These are phyloP conservation scores for Lachnellula suecica DNA, from an alignment of 2,329 filamentous ascomycete species.

Conservation along the genomic window DNA sequence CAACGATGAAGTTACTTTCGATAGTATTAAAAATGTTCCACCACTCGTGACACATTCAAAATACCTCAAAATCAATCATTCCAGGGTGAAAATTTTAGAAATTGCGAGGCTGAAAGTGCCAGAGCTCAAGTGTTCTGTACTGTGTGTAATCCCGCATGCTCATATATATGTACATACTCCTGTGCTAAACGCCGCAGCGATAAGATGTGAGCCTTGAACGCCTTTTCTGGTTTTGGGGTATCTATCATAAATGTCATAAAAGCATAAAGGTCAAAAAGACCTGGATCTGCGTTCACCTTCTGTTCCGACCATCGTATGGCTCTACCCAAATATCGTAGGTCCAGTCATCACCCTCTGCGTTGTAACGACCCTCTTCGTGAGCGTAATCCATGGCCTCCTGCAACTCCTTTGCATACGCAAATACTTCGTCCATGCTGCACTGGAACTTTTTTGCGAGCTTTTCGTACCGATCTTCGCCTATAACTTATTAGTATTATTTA, in stretches of 20 bases:
- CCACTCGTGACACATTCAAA: too few relatives aligned
- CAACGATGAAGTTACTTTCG: too few relatives aligned
- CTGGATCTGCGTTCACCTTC: background rate
- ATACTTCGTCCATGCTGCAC: slow-evolving; percentile 29
- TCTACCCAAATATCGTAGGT: slow-evolving; percentile 20
- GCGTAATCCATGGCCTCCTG: slow-evolving; percentile 22
- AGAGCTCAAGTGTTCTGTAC: too few relatives aligned
- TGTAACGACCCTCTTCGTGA: slow-evolving; percentile 16
- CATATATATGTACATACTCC: too few relatives aligned
- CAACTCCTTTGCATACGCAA: slow-evolving; percentile 26
- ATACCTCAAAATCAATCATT: too few relatives aligned
- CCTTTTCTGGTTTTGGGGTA: background rate
- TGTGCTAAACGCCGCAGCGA: background rate
- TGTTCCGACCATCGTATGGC: background rate
- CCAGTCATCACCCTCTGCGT: slow-evolving; percentile 17
- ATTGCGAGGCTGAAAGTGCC: too few relatives aligned
- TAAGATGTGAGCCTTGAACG: background rate
- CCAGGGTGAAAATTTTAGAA: too few relatives aligned
- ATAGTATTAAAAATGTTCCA: too few relatives aligned
- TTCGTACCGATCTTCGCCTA: slow-evolving; percentile 21
- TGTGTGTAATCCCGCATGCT: too few relatives aligned
- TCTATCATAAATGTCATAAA: background rate
- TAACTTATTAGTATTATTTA: slow-evolving; percentile 2
- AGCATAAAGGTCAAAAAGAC: background rate
- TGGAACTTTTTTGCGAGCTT: slow-evolving; percentile 15